Evolutionary conservation across 192 early-diverging fungal species (phyloP).

Genomic region (Entophlyctis luteolus): DNA sequence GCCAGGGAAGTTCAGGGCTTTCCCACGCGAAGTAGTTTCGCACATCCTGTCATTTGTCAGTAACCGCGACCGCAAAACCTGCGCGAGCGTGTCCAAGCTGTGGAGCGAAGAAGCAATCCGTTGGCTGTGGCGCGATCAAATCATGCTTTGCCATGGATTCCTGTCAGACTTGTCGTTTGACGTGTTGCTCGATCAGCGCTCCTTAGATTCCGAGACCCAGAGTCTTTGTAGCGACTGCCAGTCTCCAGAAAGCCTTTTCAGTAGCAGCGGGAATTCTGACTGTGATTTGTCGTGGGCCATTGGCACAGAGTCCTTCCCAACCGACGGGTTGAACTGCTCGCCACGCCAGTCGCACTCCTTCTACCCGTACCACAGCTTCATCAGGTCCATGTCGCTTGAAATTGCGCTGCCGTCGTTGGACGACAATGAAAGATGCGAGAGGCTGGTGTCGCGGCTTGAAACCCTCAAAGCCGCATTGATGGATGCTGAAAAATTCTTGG

Average conservation of each 20-base stretch:
- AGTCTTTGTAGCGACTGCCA: neutral
- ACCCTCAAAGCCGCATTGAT: neutral
- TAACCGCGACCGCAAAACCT: neutral
- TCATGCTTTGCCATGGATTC: slow-evolving; percentile 7
- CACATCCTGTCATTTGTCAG: neutral
- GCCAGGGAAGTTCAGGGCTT: neutral
- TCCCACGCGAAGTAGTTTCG: slow-evolving; percentile 1
- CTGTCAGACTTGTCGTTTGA: neutral
- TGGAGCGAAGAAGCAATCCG: slow-evolving; percentile 18
- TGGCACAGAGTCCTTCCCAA: too few species aligned
- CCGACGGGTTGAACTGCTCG: neutral
- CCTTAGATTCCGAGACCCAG: neutral
- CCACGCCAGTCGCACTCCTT: neutral
- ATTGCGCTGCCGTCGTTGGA: slow-evolving; percentile 1
- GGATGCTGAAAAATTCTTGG: neutral
- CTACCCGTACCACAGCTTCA: neutral
- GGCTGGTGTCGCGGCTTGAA: neutral
- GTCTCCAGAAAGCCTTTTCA: neutral
- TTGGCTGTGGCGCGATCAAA: slow-evolving; percentile 4
- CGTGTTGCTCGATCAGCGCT: neutral
- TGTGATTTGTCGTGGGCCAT: neutral
- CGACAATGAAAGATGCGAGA: neutral
- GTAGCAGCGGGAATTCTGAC: neutral
- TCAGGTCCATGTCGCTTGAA: slow-evolving; percentile 3
- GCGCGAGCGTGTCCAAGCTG: neutral